These are phyloP conservation scores for Coniella vitis DNA, from an alignment of 2,329 filamentous ascomycete species.

Conservation along the genomic window DNA sequence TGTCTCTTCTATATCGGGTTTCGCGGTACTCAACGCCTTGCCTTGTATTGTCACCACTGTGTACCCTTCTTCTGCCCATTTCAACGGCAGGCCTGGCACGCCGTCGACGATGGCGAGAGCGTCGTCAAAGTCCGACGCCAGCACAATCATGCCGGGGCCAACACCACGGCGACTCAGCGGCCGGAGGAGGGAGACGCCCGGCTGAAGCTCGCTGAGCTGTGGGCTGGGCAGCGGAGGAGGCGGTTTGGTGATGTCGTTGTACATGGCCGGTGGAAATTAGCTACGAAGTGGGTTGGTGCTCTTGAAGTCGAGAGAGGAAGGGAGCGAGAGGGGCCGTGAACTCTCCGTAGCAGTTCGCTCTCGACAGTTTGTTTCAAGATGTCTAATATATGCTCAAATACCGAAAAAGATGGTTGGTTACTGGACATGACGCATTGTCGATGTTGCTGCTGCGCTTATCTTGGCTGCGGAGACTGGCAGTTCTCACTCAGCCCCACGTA, in stretches of 20 bases:
- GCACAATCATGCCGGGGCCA: constrained; percentile 22
- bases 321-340: no score
- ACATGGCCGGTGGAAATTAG: background rate
- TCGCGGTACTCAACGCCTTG: background rate
- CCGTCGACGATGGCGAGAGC: constrained; percentile 8
- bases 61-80: constrained; percentile 17
- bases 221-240: constrained; percentile 10
- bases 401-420: no score
- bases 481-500: no score
- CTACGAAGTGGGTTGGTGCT: no score
- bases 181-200: constrained; percentile 10
- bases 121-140: constrained; percentile 15
- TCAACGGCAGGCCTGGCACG: constrained; percentile 10
- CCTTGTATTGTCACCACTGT: constrained; percentile 15
- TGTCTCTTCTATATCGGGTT: background rate
- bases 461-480: background rate
- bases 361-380: background rate
- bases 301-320: no score
- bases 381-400: no score
- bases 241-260: constrained; percentile 15
- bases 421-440: background rate
- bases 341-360: no score
- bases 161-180: constrained; percentile 24
- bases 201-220: constrained; percentile 6
- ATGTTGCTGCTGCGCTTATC: background rate